These are phyloP conservation scores for Oryza australiensis DNA, from an alignment of 176 grass and related monocot species.

Conservation along the genomic window DNA sequence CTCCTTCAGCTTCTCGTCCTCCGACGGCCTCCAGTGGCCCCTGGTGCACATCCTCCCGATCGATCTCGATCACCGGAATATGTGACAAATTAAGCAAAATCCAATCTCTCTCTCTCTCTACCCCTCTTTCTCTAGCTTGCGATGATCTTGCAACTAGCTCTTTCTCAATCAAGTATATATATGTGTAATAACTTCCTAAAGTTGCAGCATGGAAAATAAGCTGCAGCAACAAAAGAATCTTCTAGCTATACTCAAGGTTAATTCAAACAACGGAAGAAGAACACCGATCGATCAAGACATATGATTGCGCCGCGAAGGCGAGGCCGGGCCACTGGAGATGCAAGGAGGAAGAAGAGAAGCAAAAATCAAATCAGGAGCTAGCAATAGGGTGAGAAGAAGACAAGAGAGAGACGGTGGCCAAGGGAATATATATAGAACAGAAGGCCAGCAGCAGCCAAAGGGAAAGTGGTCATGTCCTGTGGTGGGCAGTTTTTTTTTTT, in stretches of 20 bases:
- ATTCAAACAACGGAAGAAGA: constrained; percentile 9
- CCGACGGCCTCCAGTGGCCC: constrained; percentile 90
- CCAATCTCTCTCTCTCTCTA: neutral
- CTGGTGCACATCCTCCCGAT: constrained; percentile 74
- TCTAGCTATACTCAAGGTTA: neutral
- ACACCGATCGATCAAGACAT: constrained; percentile 23
- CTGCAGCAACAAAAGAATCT: constrained; percentile 22
- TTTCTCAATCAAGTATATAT: neutral
- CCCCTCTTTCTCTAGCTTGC: constrained; percentile 16
- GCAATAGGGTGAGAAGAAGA: constrained; percentile 33
- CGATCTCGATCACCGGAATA: neutral
- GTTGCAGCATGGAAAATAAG: constrained; percentile 35
- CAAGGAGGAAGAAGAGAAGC: neutral
- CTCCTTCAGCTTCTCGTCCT: constrained; percentile 89
- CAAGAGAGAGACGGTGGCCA: constrained; percentile 35
- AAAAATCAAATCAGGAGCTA: neutral
- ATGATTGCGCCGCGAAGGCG: neutral
- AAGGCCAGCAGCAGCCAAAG: constrained; percentile 1
- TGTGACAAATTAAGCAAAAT: neutral
- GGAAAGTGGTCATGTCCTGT: constrained; percentile 41
- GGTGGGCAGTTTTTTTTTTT: constrained; percentile 13
- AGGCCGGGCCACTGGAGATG: neutral
- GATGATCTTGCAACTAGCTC: neutral
- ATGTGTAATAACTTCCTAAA: neutral
- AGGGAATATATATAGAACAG: constrained; percentile 50